Conservation (phyloP, 2,329 filamentous ascomycete species). For the Cladobotryum mycophilum region DNA sequence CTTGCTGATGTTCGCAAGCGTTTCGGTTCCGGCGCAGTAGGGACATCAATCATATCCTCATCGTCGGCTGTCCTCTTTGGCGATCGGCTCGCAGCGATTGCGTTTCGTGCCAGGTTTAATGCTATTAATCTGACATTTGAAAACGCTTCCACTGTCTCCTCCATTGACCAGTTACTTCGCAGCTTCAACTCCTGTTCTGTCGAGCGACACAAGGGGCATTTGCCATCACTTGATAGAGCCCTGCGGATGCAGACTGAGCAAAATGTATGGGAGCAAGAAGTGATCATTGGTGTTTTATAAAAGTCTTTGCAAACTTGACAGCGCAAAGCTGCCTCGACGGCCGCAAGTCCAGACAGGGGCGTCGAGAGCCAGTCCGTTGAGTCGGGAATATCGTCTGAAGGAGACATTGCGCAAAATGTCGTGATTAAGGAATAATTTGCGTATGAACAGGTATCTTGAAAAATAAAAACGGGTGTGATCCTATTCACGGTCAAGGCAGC, state of each 20-base stretch:
- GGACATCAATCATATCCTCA: slow-evolving; percentile 21
- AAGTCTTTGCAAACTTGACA: slow-evolving; percentile 99
- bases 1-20: slow-evolving; percentile 47
- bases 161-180: slow-evolving; percentile 75
- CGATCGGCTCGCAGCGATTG: slow-evolving; percentile 3
- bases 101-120: slow-evolving; percentile 55
- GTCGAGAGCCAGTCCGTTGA: slow-evolving; percentile 82
- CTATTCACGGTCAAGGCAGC: no score
- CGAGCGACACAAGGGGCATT: slow-evolving; percentile 78
- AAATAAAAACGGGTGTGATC: no score
- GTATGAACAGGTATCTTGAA: no score
- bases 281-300: slow-evolving; percentile 90
- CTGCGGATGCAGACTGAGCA: slow-evolving; percentile 93
- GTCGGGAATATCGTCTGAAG: slow-evolving; percentile 50
- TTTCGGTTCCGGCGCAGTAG: slow-evolving; percentile 35
- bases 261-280: slow-evolving; percentile 90
- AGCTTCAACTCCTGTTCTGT: slow-evolving; percentile 78
- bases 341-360: slow-evolving; percentile 56
- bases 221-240: slow-evolving; percentile 73
- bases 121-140: slow-evolving; percentile 55
- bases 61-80: slow-evolving; percentile 49
- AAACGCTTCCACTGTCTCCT: slow-evolving; percentile 80
- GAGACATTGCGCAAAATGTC: not conserved
- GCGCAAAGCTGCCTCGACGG: slow-evolving; percentile 77
- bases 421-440: not conserved